Evolutionary conservation across 768 basidiomycete species (phyloP).

Genomic region (Amanita pallidorosea): DNA sequence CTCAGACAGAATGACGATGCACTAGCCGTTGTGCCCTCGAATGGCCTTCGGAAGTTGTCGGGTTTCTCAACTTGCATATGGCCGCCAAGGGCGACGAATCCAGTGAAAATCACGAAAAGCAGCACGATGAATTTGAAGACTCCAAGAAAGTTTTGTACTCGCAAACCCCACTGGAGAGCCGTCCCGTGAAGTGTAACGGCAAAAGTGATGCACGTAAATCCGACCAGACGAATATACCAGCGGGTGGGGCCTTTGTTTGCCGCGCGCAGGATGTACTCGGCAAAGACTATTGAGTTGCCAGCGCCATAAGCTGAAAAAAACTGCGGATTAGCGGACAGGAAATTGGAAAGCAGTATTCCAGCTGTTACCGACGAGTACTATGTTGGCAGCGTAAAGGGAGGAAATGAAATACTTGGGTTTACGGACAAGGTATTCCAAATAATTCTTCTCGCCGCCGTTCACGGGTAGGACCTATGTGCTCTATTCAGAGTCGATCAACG

Average conservation of each 20-base stretch:
- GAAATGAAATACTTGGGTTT: slow-evolving; percentile 31
- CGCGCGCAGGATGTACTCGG: slow-evolving; percentile 16
- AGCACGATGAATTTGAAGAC: slow-evolving; percentile 43
- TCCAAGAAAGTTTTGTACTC: slow-evolving; percentile 53
- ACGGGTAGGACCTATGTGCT: slow-evolving; percentile 39
- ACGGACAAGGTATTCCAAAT: slow-evolving; percentile 51
- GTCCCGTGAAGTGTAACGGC: slow-evolving; percentile 25
- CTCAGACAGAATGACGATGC: slow-evolving; percentile 40
- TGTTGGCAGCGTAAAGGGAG: slow-evolving; percentile 30
- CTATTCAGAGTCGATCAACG: background rate
- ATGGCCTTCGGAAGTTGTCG: background rate
- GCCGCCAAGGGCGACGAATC: slow-evolving; percentile 10
- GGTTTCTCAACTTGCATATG: background rate
- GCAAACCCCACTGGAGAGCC: slow-evolving; percentile 39
- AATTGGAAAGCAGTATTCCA: background rate
- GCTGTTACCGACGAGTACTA: slow-evolving; percentile 30
- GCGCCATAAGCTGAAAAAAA: slow-evolving; percentile 12
- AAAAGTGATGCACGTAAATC: slow-evolving; percentile 26
- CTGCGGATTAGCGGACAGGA: background rate
- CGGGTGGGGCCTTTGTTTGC: slow-evolving; percentile 18
- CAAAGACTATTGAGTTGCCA: slow-evolving; percentile 33
- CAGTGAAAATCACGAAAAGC: slow-evolving; percentile 31
- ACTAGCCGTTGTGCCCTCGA: slow-evolving; percentile 11
- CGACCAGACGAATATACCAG: slow-evolving; percentile 23
- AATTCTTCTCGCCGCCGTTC: slow-evolving; percentile 63